These are phyloP conservation scores for Candida insectorum DNA, from an alignment of 805 yeast species.

Conservation along the genomic window DNA sequence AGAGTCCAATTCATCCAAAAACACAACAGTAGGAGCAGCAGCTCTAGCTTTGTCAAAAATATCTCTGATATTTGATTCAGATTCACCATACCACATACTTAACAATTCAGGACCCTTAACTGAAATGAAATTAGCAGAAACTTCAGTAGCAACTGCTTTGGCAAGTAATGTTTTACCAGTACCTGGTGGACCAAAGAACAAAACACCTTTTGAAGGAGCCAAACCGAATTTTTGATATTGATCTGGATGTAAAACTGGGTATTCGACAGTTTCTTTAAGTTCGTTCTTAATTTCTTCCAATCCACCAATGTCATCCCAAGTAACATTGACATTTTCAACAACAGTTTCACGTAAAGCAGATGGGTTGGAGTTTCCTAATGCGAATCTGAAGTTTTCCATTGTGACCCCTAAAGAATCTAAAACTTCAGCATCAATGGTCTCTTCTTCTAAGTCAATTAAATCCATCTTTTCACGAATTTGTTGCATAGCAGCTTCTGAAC, in stretches of 20 bases:
- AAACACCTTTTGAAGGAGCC: constrained; percentile 96
- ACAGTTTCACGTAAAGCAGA: constrained; percentile 99
- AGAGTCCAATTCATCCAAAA: constrained; percentile 96
- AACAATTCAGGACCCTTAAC: constrained; percentile 96
- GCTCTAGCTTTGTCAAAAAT: constrained; percentile 98
- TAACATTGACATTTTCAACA: constrained; percentile 96
- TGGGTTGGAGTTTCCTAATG: constrained; percentile 96
- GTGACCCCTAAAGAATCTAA: constrained; percentile 96
- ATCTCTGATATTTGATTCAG: constrained; percentile 95
- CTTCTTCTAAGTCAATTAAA: constrained; percentile 91
- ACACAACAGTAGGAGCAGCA: constrained; percentile 98
- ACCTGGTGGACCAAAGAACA: constrained; percentile 99
- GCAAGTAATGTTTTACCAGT: constrained; percentile 98
- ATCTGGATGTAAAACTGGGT: constrained; percentile 98
- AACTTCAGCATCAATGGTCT: constrained; percentile 95
- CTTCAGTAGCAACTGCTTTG: constrained; percentile 99
- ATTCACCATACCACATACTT: constrained; percentile 99
- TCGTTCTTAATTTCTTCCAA: constrained; percentile 93
- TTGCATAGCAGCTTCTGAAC: constrained; percentile 99
- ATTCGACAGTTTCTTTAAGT: constrained; percentile 97
- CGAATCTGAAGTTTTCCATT: constrained; percentile 98
- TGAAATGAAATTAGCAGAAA: constrained; percentile 95
- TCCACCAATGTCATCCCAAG: constrained; percentile 99
- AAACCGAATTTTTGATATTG: constrained; percentile 97
- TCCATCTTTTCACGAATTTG: constrained; percentile 99